These are phyloP conservation scores for Paecilomyces formosus DNA, from an alignment of 2,329 filamentous ascomycete genomes.

Conservation along the genomic window DNA sequence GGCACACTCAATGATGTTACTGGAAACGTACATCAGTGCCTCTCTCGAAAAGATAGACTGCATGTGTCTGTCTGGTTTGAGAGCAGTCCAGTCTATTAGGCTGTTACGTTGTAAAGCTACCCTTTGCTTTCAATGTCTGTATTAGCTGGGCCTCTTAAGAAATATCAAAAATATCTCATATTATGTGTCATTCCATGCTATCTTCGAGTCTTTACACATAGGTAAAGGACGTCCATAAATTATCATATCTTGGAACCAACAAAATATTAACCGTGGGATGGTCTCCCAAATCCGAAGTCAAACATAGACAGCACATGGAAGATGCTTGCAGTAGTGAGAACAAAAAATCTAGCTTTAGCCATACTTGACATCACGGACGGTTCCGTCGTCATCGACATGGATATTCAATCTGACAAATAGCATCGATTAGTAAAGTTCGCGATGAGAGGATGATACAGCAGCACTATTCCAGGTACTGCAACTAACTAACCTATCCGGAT, in stretches of 20 bases:
- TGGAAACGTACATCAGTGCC: not conserved
- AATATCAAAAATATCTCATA: not conserved
- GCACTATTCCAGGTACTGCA: not conserved
- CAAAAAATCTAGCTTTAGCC: conserved; percentile 15
- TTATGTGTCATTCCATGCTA: not conserved
- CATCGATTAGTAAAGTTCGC: not conserved
- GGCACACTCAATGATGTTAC: not conserved
- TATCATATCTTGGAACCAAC: not conserved
- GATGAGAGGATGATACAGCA: not conserved
- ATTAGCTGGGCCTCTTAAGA: not conserved
- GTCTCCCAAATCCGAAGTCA: not conserved
- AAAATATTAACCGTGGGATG: not conserved
- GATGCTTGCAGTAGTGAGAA: no score
- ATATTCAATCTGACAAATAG: conserved; percentile 34
- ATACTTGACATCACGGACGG: conserved; percentile 37
- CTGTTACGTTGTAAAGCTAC: not conserved
- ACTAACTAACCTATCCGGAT: conserved; percentile 36
- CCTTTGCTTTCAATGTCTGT: not conserved
- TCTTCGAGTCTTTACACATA: not conserved
- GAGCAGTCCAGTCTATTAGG: not conserved
- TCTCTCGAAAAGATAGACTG: not conserved
- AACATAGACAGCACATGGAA: not conserved
- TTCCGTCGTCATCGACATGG: conserved; percentile 36
- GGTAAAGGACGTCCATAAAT: not conserved
- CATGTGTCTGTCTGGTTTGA: not conserved